Evolutionary conservation across 179 eudicot genomes (phyloP).

Genomic region (Actinidia chinensis): DNA sequence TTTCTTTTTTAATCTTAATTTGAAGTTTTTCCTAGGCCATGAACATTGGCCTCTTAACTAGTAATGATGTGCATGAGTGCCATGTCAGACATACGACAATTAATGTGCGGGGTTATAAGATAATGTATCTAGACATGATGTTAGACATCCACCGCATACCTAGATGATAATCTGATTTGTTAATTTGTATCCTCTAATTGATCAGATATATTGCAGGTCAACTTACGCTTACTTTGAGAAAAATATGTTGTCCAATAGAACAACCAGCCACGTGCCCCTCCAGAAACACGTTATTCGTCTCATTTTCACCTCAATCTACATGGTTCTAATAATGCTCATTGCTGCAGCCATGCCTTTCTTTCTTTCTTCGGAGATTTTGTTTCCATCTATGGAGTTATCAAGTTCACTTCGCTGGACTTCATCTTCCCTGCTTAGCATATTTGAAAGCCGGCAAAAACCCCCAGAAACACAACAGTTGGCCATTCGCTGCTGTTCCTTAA

Average conservation of each 20-base stretch:
- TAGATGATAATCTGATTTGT: no score
- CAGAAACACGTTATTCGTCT: slow-evolving; percentile 22
- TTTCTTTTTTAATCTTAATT: background rate
- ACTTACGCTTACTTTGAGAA: slow-evolving; percentile 46
- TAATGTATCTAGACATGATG: no score
- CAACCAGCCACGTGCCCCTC: background rate
- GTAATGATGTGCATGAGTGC: no score
- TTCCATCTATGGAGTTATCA: slow-evolving; percentile 45
- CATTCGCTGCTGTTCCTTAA: slow-evolving; percentile 27
- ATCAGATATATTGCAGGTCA: slow-evolving; percentile 50
- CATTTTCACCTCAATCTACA: slow-evolving; percentile 34
- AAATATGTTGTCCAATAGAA: slow-evolving; percentile 14
- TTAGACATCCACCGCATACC: no score
- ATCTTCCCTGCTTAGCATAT: slow-evolving; percentile 17
- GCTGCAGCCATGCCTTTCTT: slow-evolving; percentile 52
- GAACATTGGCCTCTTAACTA: background rate
- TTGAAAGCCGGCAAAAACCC: no score
- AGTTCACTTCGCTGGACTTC: slow-evolving; percentile 49
- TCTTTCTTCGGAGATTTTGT: slow-evolving; percentile 53
- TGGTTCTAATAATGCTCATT: slow-evolving; percentile 33
- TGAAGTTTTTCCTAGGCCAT: background rate
- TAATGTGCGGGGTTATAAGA: no score
- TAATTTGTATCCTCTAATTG: background rate
- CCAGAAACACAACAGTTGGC: slow-evolving; percentile 1
- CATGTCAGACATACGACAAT: no score